Conservation (phyloP, 495 filamentous ascomycete genomes). For the Penicillium manginii region DNA sequence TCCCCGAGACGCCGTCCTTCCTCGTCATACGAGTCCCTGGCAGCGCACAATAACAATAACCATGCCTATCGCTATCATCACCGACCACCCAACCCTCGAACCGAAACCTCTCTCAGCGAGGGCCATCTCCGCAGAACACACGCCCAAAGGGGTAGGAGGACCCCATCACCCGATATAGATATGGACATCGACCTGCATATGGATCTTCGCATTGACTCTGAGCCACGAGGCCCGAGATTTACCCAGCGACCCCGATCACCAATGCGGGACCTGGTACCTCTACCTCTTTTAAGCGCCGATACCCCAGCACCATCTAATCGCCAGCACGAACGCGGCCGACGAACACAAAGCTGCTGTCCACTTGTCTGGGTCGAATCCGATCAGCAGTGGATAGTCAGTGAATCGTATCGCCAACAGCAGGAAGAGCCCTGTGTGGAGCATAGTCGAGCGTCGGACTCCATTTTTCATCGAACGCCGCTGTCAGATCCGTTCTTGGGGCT, state of each 20-base stretch:
- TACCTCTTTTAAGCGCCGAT: not conserved
- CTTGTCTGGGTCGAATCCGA: slow-evolving; percentile 16
- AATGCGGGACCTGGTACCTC: not conserved
- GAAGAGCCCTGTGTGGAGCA: not conserved
- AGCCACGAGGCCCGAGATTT: not conserved
- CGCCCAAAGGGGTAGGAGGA: slow-evolving; percentile 7
- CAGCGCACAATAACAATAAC: too few relatives aligned
- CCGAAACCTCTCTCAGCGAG: not conserved
- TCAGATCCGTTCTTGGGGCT: not conserved
- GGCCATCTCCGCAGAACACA: slow-evolving; percentile 3
- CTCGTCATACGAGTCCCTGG: not conserved
- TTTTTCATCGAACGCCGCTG: not conserved
- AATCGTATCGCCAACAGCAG: not conserved
- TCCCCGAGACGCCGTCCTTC: slow-evolving; percentile 18
- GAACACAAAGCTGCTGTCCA: slow-evolving; percentile 13
- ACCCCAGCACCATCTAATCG: not conserved
- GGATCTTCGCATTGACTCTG: not conserved
- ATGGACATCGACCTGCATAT: slow-evolving; percentile 1
- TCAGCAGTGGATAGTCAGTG: slow-evolving; percentile 13
- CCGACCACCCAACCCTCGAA: not conserved
- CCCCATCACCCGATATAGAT: slow-evolving; percentile 1
- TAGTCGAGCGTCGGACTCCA: not conserved
- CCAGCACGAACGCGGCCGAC: not conserved
- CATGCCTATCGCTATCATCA: not conserved
- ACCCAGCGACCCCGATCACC: slow-evolving; percentile 1